Evolutionary conservation across 805 yeast genomes (phyloP), one percentile per base, ranked within the genome.

Genomic region (Dipodascus geniculatus): DNA sequence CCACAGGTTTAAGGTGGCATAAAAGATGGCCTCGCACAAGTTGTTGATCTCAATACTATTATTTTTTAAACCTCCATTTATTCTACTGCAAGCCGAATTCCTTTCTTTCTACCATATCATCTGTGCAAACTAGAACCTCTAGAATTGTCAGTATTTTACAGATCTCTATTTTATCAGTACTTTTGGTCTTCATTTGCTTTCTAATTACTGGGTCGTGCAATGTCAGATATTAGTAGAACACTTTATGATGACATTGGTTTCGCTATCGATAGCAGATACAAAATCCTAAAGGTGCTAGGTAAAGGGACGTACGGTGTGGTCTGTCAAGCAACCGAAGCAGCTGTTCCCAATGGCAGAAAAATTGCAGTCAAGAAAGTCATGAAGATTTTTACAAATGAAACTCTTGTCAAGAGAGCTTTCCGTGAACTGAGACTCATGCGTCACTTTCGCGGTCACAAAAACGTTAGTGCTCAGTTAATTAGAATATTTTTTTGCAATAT

Each of bases 281-380:
- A 75, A 52, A 71, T 86, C 16, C 67, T 74, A 23, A 72, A 74
- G 42, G 71, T 82, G 1, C 71, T 88, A 52, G 96, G 96, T 0
- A 82, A 82, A 63, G 96, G 96, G 0, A 83, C 95, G 0, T 88
- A 88, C 65, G 96, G 96, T 0, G 79, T 82, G 0, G 96, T 88
- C 2, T 86, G 93, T 58, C 80, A 87, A 2, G 95, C 91, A 0
- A 47, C 49, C 17, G 48, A 38, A 35, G 56, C 51, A 16, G 57
- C 75, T 4, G 87, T 82, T 61, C 70, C 68, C 42, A 68, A 64
- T 16, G 65, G 67, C 1, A 56, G 60, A 9, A 66, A 70, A 0
- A 66, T 89, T 16, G 97, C 96, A 6, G 82, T 90, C 52, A 90
- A 90, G 66, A 87, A 87, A 63, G 85, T 90, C 14, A 76, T 82